phyloP scores from a whole-genome alignment of 495 filamentous ascomycete genomes.

The Penicillium cosmopolitanum region DNA sequence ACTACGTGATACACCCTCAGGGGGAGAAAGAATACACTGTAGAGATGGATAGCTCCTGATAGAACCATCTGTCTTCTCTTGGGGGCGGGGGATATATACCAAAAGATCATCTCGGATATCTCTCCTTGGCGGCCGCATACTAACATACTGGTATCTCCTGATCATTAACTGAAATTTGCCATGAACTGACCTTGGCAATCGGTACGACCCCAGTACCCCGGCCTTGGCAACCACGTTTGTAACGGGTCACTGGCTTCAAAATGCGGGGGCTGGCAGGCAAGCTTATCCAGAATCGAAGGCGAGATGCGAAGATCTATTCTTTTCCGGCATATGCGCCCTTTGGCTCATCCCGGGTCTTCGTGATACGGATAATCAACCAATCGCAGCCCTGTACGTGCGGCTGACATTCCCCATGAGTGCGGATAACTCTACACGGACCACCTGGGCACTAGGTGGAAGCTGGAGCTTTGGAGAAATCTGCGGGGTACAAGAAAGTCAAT shows the following conservation, averaged over 20 bases:
- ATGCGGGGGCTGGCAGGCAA: constrained; percentile 13
- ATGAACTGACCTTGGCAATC: background rate
- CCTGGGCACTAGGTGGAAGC: background rate
- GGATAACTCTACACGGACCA: background rate
- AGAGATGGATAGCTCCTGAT: background rate
- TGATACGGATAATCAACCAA: background rate
- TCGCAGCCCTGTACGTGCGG: background rate
- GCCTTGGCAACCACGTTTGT: constrained; percentile 11
- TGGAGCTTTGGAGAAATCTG: background rate
- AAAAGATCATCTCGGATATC: constrained; percentile 15
- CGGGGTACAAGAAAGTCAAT: background rate
- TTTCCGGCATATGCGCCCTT: background rate
- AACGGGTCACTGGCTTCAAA: constrained; percentile 1
- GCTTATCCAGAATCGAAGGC: background rate
- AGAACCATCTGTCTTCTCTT: background rate
- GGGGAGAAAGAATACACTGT: background rate
- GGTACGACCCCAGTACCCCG: constrained; percentile 14
- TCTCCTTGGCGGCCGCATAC: constrained; percentile 7
- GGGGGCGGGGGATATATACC: constrained; percentile 11
- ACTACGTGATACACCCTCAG: no score
- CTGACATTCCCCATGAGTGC: background rate
- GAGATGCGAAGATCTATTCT: background rate
- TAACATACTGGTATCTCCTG: background rate
- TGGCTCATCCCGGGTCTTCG: background rate
- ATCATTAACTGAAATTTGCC: background rate